Conservation (phyloP, 2,329 filamentous ascomycete species). For the Coniochaeta sp. region DNA sequence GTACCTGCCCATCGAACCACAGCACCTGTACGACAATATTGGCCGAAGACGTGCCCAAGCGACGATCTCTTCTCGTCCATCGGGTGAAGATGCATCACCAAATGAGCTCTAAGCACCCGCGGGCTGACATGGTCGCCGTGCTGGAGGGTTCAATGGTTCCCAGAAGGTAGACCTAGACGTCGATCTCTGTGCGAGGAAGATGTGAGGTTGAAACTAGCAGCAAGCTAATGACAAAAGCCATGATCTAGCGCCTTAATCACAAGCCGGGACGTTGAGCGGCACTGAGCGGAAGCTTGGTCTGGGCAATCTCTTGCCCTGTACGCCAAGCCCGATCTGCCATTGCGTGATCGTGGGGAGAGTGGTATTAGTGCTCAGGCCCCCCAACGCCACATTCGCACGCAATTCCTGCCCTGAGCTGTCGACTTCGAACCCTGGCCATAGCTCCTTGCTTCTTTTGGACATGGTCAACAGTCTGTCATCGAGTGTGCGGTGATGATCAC, state of each 20-base stretch:
- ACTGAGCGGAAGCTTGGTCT: neutral
- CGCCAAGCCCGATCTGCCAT: constrained; percentile 1
- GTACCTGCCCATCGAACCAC: neutral
- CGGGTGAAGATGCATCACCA: neutral
- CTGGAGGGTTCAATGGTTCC: too few species aligned
- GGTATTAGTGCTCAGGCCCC: neutral
- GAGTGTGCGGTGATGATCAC: neutral
- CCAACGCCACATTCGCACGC: neutral
- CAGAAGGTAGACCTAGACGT: neutral
- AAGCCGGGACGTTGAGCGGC: neutral
- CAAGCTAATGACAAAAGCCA: neutral
- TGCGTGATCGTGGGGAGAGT: neutral
- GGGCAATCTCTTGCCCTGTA: neutral
- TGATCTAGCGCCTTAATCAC: neutral
- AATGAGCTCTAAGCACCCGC: neutral
- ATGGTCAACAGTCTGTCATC: neutral
- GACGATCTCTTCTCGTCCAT: neutral
- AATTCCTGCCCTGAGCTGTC: neutral
- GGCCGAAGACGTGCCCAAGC: neutral
- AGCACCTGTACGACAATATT: neutral
- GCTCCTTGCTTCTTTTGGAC: neutral
- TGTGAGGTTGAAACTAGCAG: neutral
- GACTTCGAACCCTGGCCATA: neutral
- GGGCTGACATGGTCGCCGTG: neutral
- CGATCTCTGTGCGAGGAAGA: neutral